phyloP scores from a whole-genome alignment of 345 rosid species.

The Pugionium dolabratum region DNA sequence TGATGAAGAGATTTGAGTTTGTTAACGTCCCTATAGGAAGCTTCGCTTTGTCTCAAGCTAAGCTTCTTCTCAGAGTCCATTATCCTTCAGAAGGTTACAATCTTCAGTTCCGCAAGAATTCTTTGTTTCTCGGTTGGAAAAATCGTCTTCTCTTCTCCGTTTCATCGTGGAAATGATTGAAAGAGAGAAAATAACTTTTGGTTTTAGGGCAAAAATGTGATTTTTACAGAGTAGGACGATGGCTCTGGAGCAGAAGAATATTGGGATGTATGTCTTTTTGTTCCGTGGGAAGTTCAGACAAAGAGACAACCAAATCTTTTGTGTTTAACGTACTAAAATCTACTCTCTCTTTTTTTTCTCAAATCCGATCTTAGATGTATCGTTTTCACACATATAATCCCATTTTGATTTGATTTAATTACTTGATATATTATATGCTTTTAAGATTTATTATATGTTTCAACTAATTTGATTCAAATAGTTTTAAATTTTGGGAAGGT shows the following conservation, averaged over 20 bases:
- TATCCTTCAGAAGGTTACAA: conserved; percentile 95
- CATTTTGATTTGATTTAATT: conserved; percentile 25
- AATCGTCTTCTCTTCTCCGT: conserved; percentile 83
- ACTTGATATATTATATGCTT: conserved; percentile 24
- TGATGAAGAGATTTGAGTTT: conserved; percentile 67
- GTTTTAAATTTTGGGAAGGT: conserved; percentile 24
- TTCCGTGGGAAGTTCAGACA: conserved; percentile 35
- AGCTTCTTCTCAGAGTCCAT: conserved; percentile 84
- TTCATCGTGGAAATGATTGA: conserved; percentile 73
- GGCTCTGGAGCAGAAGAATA: conserved; percentile 38
- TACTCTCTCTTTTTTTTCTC: conserved; percentile 5
- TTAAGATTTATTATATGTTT: conserved; percentile 27
- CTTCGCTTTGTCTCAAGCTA: conserved; percentile 86
- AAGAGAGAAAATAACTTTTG: conserved; percentile 6
- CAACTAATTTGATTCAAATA: conserved; percentile 26
- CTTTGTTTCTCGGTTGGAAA: conserved; percentile 83
- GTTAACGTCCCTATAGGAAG: conserved; percentile 70
- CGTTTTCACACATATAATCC: conserved; percentile 40
- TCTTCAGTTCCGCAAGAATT: conserved; percentile 62
- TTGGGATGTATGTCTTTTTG: conserved; percentile 37
- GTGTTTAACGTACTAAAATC: conserved; percentile 44
- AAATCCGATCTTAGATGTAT: conserved; percentile 38
- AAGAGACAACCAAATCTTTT: conserved; percentile 46
- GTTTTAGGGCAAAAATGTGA: conserved; percentile 14
- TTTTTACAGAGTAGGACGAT: conserved; percentile 23